phyloP scores from a whole-genome alignment of 371 early-diverging fungal genomes.

The Zopfochytrium polystomum region DNA sequence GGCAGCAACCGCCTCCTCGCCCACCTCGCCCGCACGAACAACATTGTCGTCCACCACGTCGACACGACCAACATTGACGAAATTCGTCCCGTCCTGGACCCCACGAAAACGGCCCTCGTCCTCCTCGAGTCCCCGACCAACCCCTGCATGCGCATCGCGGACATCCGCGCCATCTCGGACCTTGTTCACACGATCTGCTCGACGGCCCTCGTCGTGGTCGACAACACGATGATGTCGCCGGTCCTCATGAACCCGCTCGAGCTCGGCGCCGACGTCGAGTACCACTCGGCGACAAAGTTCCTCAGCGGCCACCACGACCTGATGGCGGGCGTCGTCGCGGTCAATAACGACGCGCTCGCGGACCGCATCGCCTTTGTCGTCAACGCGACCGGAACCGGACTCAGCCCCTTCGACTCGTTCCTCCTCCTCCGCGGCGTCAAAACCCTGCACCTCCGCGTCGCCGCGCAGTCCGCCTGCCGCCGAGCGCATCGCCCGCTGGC shows the following conservation, averaged over 20 bases:
- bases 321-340: constrained; percentile 86
- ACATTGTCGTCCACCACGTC: constrained; percentile 76
- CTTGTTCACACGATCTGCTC: constrained; percentile 66
- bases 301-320: constrained; percentile 90
- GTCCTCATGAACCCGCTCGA: constrained; percentile 82
- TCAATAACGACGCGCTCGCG: constrained; percentile 64
- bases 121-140: constrained; percentile 89
- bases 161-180: constrained; percentile 70
- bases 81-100: constrained; percentile 59
- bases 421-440: constrained; percentile 83
- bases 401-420: constrained; percentile 85
- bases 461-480: constrained; percentile 76
- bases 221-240: constrained; percentile 94
- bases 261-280: constrained; percentile 82
- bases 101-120: constrained; percentile 73
- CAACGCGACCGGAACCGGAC: constrained; percentile 88
- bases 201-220: constrained; percentile 79
- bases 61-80: constrained; percentile 68
- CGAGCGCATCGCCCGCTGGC: constrained; percentile 71
- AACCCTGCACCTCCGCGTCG: constrained; percentile 85
- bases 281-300: constrained; percentile 87
- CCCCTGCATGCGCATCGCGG: constrained; percentile 80
- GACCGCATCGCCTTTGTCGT: constrained; percentile 78
- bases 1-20: constrained; percentile 80
- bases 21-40: constrained; percentile 64